Base-by-base conservation (phyloP, 768 basidiomycete species). In the Cystofilobasidium bisporidii region DNA sequence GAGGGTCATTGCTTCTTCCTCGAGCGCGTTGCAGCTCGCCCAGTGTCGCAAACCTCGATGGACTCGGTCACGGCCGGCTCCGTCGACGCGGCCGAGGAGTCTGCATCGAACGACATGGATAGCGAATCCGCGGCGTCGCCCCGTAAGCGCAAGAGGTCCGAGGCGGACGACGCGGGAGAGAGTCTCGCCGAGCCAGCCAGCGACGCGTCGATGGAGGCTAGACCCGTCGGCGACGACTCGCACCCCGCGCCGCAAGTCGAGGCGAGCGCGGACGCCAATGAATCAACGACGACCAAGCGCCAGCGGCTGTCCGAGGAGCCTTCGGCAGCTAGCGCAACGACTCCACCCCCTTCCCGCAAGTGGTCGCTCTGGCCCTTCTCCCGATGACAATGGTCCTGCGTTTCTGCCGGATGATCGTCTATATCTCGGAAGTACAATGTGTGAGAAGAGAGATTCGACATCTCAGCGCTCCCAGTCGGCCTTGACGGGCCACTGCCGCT, bases 361-460 rank as follows among this genome's bases (percentile, higher is more conserved):
- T 56, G 53, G 53, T 56, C 53, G 6, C 32, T 56, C 53, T 56
- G 53, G 53, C 53, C 53, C 18, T 56, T 56, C 53, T 56, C 53
- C 3, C 53, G 53, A 3, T 56, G 14, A 32, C 20, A 24, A 32
- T 26, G 24, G 9, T 26, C 9, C 5, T 55, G 18, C 30, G 10
- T 26, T 32, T 20, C 24, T 55, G 28, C 24, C 3, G 26, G 22
- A 50, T 12, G 36, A 36, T 36, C 36, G 12, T n/a, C n/a, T n/a
- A n/a, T n/a, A n/a, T n/a, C n/a, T n/a, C n/a, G n/a, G n/a, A 12
- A 12, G 36, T 36, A 36, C 36, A 36, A 36, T 12, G 6, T 5
- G 36, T 5, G 36, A 36, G 36, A 36, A 36, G 12, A 36, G 36
- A 36, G 12, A 36, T 5, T 5, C 36, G 36, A 15, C 4, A 15